Base-by-base conservation (phyloP, 805 yeast genomes). In the Barnettozyma siamensis region DNA sequence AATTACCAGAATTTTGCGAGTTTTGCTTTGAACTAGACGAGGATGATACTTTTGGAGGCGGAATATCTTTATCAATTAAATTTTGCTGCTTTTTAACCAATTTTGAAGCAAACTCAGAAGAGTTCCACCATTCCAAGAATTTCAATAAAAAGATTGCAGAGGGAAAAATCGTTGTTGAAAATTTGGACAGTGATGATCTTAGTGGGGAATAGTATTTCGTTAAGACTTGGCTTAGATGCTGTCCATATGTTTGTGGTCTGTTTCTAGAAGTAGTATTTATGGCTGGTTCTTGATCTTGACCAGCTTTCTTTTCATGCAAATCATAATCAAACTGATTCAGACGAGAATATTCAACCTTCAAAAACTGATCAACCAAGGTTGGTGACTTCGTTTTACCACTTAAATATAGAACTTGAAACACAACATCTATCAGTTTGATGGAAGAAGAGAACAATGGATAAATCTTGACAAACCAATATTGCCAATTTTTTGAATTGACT, bases 41-140 rank as follows among this genome's bases (percentile, higher is more conserved):
- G 42, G 41, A 33, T 40, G 35, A 44, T 28, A 20, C 38, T 12
- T 33, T 17, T 17, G 50, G 49, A 8, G 70, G 68, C 2, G 81
- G 80, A 13, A 78, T 61, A 2, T 67, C 66, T 38, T 63, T 63
- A 35, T 77, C 79, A 21, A 76, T 56, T 10, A 60, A 58, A 41
- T 69, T 67, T 11, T 70, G 66, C 37, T 66, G 66, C 35, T 69
- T 71, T 42, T 73, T 74, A 19, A 76, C 70, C 44, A 83, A 54
- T 54, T 76, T 75, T 4, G 73, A 61, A 3, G 86, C 78, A 55
- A 87, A 75, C 45, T 83, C 87, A 13, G 88, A 78, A 20, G 84
- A 75, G 46, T 79, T 78, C 94, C 95, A 89, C 96, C 97, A 89
- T 60, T 89, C 97, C 28, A 88, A 68, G 51, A 89, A 86, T 62